phyloP scores from a whole-genome alignment of 2,329 filamentous ascomycete genomes.

The Blastomyces gilchristii region DNA sequence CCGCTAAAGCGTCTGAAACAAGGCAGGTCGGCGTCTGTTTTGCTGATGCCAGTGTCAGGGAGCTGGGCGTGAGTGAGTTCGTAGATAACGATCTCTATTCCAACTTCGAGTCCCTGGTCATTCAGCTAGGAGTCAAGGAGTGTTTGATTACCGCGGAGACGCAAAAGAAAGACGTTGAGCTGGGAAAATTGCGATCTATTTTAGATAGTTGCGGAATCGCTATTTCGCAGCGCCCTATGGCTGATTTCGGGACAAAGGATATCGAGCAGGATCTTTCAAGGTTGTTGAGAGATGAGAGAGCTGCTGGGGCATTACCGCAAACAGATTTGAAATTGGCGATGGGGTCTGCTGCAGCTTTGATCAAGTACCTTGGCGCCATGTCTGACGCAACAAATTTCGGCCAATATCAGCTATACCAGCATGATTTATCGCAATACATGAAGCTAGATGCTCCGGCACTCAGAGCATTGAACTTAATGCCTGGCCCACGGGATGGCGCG shows the following conservation, averaged over 20 bases:
- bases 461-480: slow-evolving; percentile 94
- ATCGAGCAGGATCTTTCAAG: slow-evolving; percentile 91
- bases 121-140: slow-evolving; percentile 91
- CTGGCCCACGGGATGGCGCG: slow-evolving; percentile 82
- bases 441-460: slow-evolving; percentile 91
- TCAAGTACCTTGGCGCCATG: slow-evolving; percentile 86
- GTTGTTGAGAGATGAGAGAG: slow-evolving; percentile 74
- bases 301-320: slow-evolving; percentile 67
- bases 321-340: slow-evolving; percentile 92
- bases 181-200: slow-evolving; percentile 77
- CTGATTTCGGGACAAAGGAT: slow-evolving; percentile 78
- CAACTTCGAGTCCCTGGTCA: slow-evolving; percentile 92
- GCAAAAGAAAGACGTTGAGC: slow-evolving; percentile 72
- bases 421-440: slow-evolving; percentile 95
- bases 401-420: slow-evolving; percentile 93
- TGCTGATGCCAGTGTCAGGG: slow-evolving; percentile 89
- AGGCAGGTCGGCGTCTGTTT: slow-evolving; percentile 91
- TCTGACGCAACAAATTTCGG: slow-evolving; percentile 92
- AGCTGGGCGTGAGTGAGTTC: slow-evolving; percentile 94
- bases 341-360: slow-evolving; percentile 84
- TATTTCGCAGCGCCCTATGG: slow-evolving; percentile 63
- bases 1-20: slow-evolving; percentile 74
- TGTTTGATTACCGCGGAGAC: slow-evolving; percentile 76
- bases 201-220: slow-evolving; percentile 88
- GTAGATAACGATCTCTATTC: slow-evolving; percentile 98